phyloP scores from a whole-genome alignment of 352 stramenopile genomes.

The Phytophthora pluvialis region DNA sequence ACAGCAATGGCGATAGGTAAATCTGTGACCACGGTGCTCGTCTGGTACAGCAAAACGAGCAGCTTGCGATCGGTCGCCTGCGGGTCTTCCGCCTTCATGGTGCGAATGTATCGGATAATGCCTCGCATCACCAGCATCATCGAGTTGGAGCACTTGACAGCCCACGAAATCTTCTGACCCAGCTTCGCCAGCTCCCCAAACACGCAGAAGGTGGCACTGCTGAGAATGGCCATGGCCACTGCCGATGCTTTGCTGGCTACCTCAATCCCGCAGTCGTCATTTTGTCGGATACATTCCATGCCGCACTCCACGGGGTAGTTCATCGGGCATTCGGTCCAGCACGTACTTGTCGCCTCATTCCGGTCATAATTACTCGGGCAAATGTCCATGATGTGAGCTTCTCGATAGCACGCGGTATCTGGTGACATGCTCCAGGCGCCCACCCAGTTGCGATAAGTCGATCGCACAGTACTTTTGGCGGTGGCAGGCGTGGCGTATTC shows the following conservation, averaged over 20 bases:
- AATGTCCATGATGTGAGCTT: constrained; percentile 42
- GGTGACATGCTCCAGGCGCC: constrained; percentile 35
- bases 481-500: constrained; percentile 19
- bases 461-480: constrained; percentile 30
- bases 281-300: constrained; percentile 60
- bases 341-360: constrained; percentile 55
- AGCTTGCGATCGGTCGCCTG: constrained; percentile 25
- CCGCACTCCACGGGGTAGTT: constrained; percentile 63
- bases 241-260: constrained; percentile 50
- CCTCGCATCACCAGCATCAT: constrained; percentile 35
- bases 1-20: constrained; percentile 36
- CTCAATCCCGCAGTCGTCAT: constrained; percentile 48
- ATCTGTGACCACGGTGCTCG: constrained; percentile 33
- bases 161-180: constrained; percentile 32
- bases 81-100: constrained; percentile 35
- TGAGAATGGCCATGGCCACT: constrained; percentile 47
- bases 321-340: constrained; percentile 62
- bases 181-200: constrained; percentile 44
- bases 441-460: constrained; percentile 48
- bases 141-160: constrained; percentile 31
- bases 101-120: constrained; percentile 37
- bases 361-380: constrained; percentile 52
- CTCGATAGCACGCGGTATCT: constrained; percentile 35
- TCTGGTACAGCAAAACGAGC: constrained; percentile 37
- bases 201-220: constrained; percentile 43